Base-by-base conservation (phyloP, 2,329 filamentous ascomycete species). In the Aspergillus viridinutans region DNA sequence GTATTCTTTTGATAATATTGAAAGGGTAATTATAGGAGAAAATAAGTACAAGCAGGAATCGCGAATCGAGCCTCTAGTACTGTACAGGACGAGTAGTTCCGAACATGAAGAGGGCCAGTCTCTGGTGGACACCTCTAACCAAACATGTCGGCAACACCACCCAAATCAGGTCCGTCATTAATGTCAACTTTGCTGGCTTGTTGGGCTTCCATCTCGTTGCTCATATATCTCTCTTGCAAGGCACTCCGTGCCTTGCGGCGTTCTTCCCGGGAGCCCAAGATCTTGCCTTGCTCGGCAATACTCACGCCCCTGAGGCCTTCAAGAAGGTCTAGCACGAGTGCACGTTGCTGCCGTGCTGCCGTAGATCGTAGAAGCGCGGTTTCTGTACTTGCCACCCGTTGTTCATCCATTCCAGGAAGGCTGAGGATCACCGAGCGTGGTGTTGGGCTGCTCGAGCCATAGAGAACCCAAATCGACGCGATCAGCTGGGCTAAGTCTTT, bases 281-380 rank as follows among this genome's bases (percentile, higher is more conserved):
- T 85, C 73, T 90, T 94, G 26, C 94, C 94, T 79, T 94, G 89
- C 75, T 99, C 94, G 7, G 92, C 90, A 55, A 99, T 90, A 66
- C 92, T 93, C 5, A 97, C 87, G 0, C 94, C 94, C 64, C 96
- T 87, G 6, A 99, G 81, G 47, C 92, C 88, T 64, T 92, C 90
- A 23, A 99, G 79, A 17, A 99, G 77, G 60, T 96, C 90, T 8
- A 99, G 78, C 17, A 99, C 85, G 25, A 95, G 77, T 1, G 87
- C 88, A 21, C 93, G 82, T 74, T 96, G 92, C 66, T 90, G 85
- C 3, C 92, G 83, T n/a, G 87, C 83, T 5, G 74, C 72, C 53
- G 85, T 84, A 17, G 83, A 79, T 32, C 73, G 72, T 1, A 74
- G 67, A 50, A 90, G 80, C 52, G 85, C 83, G 0, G 81, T 76